Conservation (phyloP, 768 basidiomycete species). For the Candolleomyces aberdarensis region DNA sequence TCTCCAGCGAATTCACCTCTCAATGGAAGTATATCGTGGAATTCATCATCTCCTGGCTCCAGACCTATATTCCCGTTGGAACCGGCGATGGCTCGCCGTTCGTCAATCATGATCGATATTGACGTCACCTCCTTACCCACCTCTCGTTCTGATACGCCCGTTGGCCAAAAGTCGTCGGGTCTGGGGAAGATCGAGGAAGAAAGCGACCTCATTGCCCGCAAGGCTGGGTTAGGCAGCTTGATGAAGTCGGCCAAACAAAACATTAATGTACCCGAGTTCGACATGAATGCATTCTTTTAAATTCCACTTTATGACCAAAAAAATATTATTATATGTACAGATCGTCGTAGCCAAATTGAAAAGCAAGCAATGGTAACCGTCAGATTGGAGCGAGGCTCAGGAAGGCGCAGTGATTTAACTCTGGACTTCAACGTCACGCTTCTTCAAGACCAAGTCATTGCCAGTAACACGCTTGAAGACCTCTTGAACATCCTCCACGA, state of each 20-base stretch:
- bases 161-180: constrained; percentile 13
- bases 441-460: constrained; percentile 79
- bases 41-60: constrained; percentile 37
- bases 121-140: constrained; percentile 64
- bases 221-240: constrained; percentile 75
- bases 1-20: constrained; percentile 5
- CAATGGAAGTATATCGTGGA: constrained; percentile 10
- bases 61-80: constrained; percentile 46
- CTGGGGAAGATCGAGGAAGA: constrained; percentile 38
- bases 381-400: neutral
- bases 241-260: constrained; percentile 92
- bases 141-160: constrained; percentile 53
- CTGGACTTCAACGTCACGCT: constrained; percentile 72
- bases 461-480: constrained; percentile 91
- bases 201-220: constrained; percentile 58
- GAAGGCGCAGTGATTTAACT: constrained; percentile 23
- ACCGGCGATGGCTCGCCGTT: constrained; percentile 53
- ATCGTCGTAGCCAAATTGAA: constrained; percentile 3
- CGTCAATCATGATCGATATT: constrained; percentile 89
- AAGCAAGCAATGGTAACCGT: neutral
- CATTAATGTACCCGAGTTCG: constrained; percentile 81
- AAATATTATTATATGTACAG: constrained; percentile 2
- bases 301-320: neutral
- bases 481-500: constrained; percentile 95
- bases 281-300: constrained; percentile 78